These are phyloP conservation scores for Calonectria leucothoes DNA, from an alignment of 2,329 filamentous ascomycete genomes.

Conservation along the genomic window DNA sequence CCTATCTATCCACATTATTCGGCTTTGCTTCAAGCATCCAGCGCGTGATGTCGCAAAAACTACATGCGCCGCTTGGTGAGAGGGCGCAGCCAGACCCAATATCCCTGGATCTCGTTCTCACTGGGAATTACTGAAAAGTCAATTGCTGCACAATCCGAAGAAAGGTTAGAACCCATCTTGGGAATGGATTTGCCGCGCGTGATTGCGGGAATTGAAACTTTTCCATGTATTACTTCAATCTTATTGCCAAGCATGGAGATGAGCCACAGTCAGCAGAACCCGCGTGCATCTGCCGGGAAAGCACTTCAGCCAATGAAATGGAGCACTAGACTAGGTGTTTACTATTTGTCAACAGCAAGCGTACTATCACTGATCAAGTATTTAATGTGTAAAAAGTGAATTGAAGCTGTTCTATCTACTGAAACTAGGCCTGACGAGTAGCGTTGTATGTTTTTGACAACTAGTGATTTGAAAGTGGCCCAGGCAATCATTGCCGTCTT, in stretches of 20 bases:
- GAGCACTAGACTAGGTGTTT: neutral
- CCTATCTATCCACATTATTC: neutral
- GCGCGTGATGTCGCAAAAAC: neutral
- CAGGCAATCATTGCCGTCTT: too few species aligned
- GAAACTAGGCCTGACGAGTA: too few species aligned
- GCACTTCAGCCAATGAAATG: neutral
- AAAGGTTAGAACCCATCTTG: too few species aligned
- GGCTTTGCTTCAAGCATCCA: neutral
- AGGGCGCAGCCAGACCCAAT: neutral
- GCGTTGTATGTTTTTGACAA: too few species aligned
- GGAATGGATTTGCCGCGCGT: too few species aligned
- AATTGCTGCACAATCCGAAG: neutral
- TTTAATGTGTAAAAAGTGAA: too few species aligned
- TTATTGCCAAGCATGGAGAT: too few species aligned
- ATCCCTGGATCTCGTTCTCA: neutral
- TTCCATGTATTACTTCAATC: too few species aligned
- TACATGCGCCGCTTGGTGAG: neutral
- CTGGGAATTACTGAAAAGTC: neutral
- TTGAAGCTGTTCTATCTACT: too few species aligned
- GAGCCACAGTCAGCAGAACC: neutral
- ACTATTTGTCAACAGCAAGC: neutral
- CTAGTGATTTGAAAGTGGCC: too few species aligned
- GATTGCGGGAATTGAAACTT: too few species aligned
- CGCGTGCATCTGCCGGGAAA: neutral
- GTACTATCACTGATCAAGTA: too few species aligned